phyloP scores from a whole-genome alignment of 176 grass and related monocot genomes.

The Carex pumila region DNA sequence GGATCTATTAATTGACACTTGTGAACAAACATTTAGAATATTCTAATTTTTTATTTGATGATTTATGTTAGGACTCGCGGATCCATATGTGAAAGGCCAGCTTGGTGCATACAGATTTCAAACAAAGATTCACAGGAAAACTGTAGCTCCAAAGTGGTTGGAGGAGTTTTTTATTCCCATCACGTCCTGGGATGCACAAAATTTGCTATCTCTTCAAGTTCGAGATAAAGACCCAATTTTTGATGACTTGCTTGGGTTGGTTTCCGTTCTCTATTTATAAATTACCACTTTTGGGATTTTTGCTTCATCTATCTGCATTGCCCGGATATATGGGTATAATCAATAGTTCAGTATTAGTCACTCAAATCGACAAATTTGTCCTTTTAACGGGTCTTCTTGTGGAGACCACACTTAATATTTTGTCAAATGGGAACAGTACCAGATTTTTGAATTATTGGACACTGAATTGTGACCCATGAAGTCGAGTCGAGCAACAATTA shows the following conservation, averaged over 20 bases:
- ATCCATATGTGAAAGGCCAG: slow-evolving; percentile 79
- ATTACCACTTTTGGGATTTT: neutral
- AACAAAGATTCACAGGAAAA: slow-evolving; percentile 93
- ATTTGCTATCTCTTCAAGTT: slow-evolving; percentile 82
- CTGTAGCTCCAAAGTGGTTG: slow-evolving; percentile 76
- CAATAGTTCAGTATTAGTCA: neutral
- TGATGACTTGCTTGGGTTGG: slow-evolving; percentile 87
- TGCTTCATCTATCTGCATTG: neutral
- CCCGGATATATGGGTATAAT: neutral
- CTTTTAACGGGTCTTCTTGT: neutral
- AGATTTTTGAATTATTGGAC: neutral
- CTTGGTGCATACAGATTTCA: slow-evolving; percentile 78
- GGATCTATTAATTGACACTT: neutral
- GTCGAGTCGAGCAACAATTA: neutral
- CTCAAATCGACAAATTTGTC: neutral
- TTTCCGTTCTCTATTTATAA: slow-evolving; percentile 3
- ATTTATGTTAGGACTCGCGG: slow-evolving; percentile 59
- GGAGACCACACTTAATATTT: neutral
- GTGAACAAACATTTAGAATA: neutral
- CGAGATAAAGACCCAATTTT: slow-evolving; percentile 89
- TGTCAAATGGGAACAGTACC: neutral
- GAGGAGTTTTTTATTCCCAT: slow-evolving; percentile 95
- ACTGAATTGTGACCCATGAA: neutral
- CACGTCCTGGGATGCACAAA: slow-evolving; percentile 68
- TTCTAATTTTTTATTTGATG: neutral